Conservation (phyloP, 2,329 filamentous ascomycete species). For the Aspergillus sp. region DNA sequence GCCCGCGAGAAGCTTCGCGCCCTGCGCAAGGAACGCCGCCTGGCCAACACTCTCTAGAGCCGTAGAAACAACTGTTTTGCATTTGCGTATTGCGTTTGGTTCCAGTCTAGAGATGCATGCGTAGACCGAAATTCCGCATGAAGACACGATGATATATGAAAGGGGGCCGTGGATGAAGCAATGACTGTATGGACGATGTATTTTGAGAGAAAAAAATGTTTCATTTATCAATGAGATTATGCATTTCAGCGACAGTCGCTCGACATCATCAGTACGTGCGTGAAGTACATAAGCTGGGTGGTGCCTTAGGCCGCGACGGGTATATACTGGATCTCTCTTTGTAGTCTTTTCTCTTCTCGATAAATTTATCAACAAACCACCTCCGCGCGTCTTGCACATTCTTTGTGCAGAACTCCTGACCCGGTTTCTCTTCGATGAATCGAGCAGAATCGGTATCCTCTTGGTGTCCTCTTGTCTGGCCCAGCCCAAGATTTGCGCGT, state of each 20-base stretch:
- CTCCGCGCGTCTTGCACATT: too few relatives aligned
- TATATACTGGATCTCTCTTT: too few relatives aligned
- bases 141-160: constrained; percentile 2
- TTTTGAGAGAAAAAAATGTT: not conserved
- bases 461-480: not conserved
- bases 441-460: not conserved
- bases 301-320: not conserved
- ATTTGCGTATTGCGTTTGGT: not conserved
- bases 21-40: constrained; percentile 45
- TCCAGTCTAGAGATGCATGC: not conserved
- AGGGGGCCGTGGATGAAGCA: not conserved
- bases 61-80: not conserved
- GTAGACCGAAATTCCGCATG: constrained; percentile 1
- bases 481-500: not conserved
- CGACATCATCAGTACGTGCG: too few relatives aligned
- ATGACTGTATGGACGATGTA: not conserved
- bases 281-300: too few relatives aligned
- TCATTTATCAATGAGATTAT: not conserved
- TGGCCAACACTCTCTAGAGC: constrained; percentile 40
- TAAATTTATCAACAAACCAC: too few relatives aligned
- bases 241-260: not conserved
- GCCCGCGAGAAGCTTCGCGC: constrained; percentile 53
- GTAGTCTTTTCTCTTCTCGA: too few relatives aligned
- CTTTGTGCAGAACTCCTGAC: not conserved
- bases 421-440: not conserved